phyloP scores from a whole-genome alignment of 805 yeast genomes.

The Lachancea cidri region DNA sequence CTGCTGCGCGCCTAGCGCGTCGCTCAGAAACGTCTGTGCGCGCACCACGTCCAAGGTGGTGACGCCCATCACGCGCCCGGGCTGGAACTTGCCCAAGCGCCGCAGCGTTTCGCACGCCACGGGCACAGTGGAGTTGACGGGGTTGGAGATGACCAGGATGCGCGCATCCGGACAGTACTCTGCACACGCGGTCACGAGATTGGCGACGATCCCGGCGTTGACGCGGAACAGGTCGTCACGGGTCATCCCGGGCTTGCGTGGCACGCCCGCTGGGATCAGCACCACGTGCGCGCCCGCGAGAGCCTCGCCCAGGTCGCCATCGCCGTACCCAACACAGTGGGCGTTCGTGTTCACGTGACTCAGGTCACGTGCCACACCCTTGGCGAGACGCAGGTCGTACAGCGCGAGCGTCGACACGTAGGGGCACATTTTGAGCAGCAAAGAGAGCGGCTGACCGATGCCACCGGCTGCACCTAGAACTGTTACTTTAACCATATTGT shows the following conservation, averaged over 20 bases:
- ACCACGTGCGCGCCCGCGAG: slow-evolving; percentile 78
- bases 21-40: slow-evolving; percentile 61
- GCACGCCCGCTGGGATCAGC: slow-evolving; percentile 85
- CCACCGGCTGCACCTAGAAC: slow-evolving; percentile 86
- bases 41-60: slow-evolving; percentile 76
- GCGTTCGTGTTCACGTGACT: slow-evolving; percentile 77
- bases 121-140: slow-evolving; percentile 81
- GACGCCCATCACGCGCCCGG: slow-evolving; percentile 77
- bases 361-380: slow-evolving; percentile 78
- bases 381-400: slow-evolving; percentile 70
- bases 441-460: slow-evolving; percentile 67
- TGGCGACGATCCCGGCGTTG: slow-evolving; percentile 77
- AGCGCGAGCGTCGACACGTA: slow-evolving; percentile 64
- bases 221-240: slow-evolving; percentile 81
- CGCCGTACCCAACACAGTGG: slow-evolving; percentile 59
- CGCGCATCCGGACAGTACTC: slow-evolving; percentile 64
- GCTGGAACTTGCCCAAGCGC: slow-evolving; percentile 65
- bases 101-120: slow-evolving; percentile 76
- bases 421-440: slow-evolving; percentile 65
- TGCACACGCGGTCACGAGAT: slow-evolving; percentile 66
- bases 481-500: slow-evolving; percentile 51
- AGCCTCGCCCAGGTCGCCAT: slow-evolving; percentile 63
- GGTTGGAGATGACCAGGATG: slow-evolving; percentile 66
- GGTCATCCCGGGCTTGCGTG: slow-evolving; percentile 87
- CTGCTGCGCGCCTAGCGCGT: slow-evolving; percentile 11